These are phyloP conservation scores for Xylaria sp. DNA, from an alignment of 495 filamentous ascomycete species.

Conservation along the genomic window DNA sequence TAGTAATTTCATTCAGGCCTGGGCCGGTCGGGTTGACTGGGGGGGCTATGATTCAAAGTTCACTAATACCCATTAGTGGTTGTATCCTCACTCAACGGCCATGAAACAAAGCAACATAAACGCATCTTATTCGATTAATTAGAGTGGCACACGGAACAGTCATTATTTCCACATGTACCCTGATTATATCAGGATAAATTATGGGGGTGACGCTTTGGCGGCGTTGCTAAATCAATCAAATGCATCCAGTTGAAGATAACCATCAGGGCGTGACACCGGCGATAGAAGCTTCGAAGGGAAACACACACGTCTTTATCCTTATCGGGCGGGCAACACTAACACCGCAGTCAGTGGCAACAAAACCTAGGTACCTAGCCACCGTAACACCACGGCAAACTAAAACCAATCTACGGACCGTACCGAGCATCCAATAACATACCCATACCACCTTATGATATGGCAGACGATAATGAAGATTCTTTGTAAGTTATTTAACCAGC, in stretches of 20 bases:
- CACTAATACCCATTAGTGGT: background rate
- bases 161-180: background rate
- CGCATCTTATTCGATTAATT: background rate
- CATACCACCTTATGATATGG: background rate
- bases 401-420: background rate
- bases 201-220: background rate
- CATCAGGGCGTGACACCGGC: background rate
- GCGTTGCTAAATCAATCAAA: background rate
- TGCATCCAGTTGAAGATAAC: background rate
- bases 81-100: background rate
- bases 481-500: constrained; percentile 17
- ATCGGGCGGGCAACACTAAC: constrained; percentile 5
- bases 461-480: constrained; percentile 18
- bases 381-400: background rate
- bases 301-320: background rate
- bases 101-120: background rate
- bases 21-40: background rate
- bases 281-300: background rate
- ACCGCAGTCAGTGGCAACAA: no score
- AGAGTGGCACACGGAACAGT: background rate
- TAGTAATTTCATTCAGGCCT: background rate
- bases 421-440: background rate
- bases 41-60: background rate
- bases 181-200: background rate
- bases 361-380: constrained; percentile 1